phyloP scores from a whole-genome alignment of 1,284 basidiomycete genomes.

The Trametes polyzona region DNA sequence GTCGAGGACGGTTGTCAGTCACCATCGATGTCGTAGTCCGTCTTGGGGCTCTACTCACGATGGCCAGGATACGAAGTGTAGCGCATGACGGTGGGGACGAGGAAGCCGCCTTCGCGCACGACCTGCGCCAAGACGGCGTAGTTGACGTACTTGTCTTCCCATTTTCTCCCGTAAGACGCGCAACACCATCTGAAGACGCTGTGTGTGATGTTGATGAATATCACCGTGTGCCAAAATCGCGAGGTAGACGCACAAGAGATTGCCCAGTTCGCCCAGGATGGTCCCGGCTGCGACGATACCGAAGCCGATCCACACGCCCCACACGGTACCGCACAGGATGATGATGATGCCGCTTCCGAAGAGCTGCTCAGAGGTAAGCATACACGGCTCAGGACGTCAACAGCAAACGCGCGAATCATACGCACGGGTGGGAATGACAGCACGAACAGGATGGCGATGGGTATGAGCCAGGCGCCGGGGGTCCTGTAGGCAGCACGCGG shows the following conservation, averaged over 20 bases:
- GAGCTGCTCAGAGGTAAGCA: conserved; percentile 43
- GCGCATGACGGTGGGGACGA: conserved; percentile 71
- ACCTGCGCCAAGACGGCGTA: conserved; percentile 81
- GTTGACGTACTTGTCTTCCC: conserved; percentile 68
- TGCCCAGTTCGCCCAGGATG: conserved; percentile 68
- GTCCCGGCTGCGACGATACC: conserved; percentile 70
- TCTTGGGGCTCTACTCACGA: conserved; percentile 46
- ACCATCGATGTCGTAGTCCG: too few relatives aligned
- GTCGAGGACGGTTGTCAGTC: too few relatives aligned
- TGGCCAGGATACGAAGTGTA: conserved; percentile 81
- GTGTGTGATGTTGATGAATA: too few relatives aligned
- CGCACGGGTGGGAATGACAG: conserved; percentile 77
- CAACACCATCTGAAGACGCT: conserved; percentile 71
- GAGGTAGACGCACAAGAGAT: conserved; percentile 58
- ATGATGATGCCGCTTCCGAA: conserved; percentile 81
- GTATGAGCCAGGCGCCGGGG: conserved; percentile 75
- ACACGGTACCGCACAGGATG: conserved; percentile 73
- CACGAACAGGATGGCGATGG: conserved; percentile 78
- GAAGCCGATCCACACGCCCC: conserved; percentile 71
- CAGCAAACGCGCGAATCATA: not conserved
- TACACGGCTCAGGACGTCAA: too few relatives aligned
- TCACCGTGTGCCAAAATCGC: too few relatives aligned
- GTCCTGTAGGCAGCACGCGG: conserved; percentile 23
- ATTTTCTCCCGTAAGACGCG: conserved; percentile 63
- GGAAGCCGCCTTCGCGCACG: conserved; percentile 80